Evolutionary conservation across 768 basidiomycete species (phyloP).

Genomic region (Lactarius pseudohatsudake): DNA sequence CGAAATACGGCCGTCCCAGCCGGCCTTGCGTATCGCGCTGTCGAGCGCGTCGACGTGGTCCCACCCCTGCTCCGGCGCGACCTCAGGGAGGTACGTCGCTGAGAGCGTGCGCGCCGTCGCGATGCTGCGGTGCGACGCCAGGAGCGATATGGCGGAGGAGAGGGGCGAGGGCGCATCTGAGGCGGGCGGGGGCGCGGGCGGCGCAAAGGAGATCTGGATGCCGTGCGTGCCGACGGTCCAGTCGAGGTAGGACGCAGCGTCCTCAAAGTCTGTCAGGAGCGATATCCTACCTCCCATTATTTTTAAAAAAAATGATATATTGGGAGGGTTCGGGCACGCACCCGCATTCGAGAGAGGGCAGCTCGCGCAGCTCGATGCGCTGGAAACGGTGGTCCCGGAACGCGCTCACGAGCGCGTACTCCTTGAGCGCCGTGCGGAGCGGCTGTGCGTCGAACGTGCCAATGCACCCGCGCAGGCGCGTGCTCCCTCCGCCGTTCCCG

Average conservation of each 20-base stretch:
- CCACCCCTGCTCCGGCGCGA: constrained; percentile 94
- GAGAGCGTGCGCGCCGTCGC: constrained; percentile 56
- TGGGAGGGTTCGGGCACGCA: constrained; percentile 39
- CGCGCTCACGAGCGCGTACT: constrained; percentile 92
- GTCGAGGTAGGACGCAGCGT: constrained; percentile 80
- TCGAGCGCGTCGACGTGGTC: constrained; percentile 85
- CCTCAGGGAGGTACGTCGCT: constrained; percentile 92
- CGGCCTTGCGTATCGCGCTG: constrained; percentile 91
- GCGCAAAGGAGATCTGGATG: constrained; percentile 84
- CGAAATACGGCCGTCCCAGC: constrained; percentile 78
- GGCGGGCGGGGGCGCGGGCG: constrained; percentile 58
- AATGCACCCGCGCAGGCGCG: constrained; percentile 85
- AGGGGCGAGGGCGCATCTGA: constrained; percentile 70
- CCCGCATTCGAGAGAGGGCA: constrained; percentile 84
- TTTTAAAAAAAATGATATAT: too few relatives aligned
- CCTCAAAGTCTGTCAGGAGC: constrained; percentile 90
- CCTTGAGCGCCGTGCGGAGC: constrained; percentile 72
- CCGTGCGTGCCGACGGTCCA: constrained; percentile 94
- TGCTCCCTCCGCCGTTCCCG: constrained; percentile 31
- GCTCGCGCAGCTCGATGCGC: constrained; percentile 72
- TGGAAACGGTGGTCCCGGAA: constrained; percentile 86
- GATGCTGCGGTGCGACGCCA: constrained; percentile 23
- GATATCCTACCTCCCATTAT: constrained; percentile 48
- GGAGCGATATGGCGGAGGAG: constrained; percentile 63
- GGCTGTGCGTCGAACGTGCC: constrained; percentile 84